phyloP scores from a whole-genome alignment of 176 grass and related monocot genomes.

The Triticum turgidum region DNA sequence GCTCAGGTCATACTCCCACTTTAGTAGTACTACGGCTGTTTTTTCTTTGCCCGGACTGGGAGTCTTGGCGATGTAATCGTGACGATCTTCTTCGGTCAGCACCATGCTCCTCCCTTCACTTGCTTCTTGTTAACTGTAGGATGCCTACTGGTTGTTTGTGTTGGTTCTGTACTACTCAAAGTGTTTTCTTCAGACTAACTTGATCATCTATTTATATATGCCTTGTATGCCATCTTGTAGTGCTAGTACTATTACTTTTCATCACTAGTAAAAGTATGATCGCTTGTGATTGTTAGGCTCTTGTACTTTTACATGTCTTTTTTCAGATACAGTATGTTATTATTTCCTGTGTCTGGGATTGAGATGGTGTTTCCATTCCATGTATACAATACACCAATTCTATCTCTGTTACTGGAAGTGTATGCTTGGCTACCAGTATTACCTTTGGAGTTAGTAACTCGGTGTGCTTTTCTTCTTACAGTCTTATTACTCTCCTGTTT shows the following conservation, averaged over 20 bases:
- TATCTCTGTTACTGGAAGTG: not conserved
- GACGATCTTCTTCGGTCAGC: conserved; percentile 40
- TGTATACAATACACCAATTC: not conserved
- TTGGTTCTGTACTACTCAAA: no score
- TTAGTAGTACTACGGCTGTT: not conserved
- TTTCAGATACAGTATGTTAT: no score
- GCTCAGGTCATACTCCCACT: conserved; percentile 10
- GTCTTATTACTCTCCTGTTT: conserved; percentile 6
- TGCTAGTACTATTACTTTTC: not conserved
- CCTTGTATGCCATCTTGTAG: not conserved
- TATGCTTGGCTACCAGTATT: conserved; percentile 2
- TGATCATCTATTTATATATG: not conserved
- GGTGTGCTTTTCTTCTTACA: conserved; percentile 7
- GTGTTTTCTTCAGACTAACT: not conserved
- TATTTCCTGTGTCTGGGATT: not conserved
- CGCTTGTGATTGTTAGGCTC: no score
- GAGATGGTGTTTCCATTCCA: not conserved
- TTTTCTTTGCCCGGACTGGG: not conserved
- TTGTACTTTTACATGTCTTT: not conserved
- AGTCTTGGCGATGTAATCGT: conserved; percentile 5
- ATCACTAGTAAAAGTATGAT: no score
- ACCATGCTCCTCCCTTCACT: not conserved
- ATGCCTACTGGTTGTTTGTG: no score
- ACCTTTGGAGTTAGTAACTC: not conserved
- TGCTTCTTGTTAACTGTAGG: no score